Percentiles rank a stretch among this genome's conserved stretches.
phyloP scores from a whole-genome alignment of 768 basidiomycete species.

The Serendipita sp. region DNA sequence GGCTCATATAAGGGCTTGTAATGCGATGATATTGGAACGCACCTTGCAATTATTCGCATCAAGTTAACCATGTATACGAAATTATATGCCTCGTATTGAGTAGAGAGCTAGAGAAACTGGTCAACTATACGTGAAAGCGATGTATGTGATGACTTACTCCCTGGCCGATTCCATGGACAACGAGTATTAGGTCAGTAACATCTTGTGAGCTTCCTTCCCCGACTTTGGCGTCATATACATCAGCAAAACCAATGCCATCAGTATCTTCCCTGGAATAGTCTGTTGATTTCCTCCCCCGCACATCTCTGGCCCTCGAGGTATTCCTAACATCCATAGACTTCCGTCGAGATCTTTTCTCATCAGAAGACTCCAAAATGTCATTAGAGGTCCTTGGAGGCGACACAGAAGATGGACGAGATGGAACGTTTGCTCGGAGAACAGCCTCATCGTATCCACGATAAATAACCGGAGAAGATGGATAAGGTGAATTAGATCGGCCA shows the following conservation, averaged over 20 bases:
- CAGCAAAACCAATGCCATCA: conserved; percentile 10
- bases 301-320: not conserved
- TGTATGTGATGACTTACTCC: conserved; percentile 9
- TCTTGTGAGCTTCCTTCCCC: conserved; percentile 12
- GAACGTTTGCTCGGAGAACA: conserved; percentile 8
- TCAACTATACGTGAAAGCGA: not conserved
- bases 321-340: not conserved
- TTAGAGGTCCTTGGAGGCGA: conserved; percentile 5
- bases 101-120: conserved; percentile 16
- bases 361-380: conserved; percentile 7
- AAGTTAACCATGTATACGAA: conserved; percentile 28
- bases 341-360: conserved; percentile 10
- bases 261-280: not conserved
- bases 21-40: not conserved
- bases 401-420: conserved; percentile 8
- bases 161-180: conserved; percentile 29
- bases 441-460: conserved; percentile 24
- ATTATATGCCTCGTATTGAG: conserved; percentile 25
- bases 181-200: conserved; percentile 27
- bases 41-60: conserved; percentile 23
- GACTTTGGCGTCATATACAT: conserved; percentile 18
- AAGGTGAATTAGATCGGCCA: conserved; percentile 12
- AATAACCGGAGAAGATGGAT: conserved; percentile 20
- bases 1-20: not conserved
- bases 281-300: not conserved